Base-by-base conservation (phyloP, 2,329 filamentous ascomycete genomes). In the Claviceps pazoutovae region DNA sequence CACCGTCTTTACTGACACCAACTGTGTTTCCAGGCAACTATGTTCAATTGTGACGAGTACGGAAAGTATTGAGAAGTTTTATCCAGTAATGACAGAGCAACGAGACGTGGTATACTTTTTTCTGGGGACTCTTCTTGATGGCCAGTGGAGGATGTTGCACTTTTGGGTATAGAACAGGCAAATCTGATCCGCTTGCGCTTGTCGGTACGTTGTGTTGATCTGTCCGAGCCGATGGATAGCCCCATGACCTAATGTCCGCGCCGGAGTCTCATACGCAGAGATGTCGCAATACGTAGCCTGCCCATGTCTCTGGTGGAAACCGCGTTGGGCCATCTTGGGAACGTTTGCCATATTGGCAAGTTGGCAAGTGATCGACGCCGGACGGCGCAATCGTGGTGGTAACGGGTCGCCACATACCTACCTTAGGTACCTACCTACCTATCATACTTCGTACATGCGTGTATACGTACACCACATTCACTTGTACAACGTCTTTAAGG, bases 31-130 rank as follows among this genome's bases (percentile, higher is more conserved):
- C 8, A 53, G 51, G 51, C 26, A 53, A 53, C 42, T 53, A 53
- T 46, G 51, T 53, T 39, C 51, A 53, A 45, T 13, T 53, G n/a
- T 53, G 34, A 53, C n/a, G 17, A 11, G 21, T 11, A 30, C 26
- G 3, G 45, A n/a, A 17, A 11, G 21, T 16, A 30, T 30, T 11
- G 45, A 38, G 45, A 21, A 26, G 36, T 17, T 43, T 42, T 16
- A 23, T 8, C 11, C 16, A 2, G 44, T 34, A 14, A 9, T 30
- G 5, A 13, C 6, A 17, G 9, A 34, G 19, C 16, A 9, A 48
- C 9, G 16, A 11, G 17, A 38, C 36, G 14, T 47, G 14, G 43
- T 11, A n/a, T 21, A 21, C n/a, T 19, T 46, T 30, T 9, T 47
- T 19, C 46, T 39, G 42, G 7, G 17, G 26, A 9, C 26, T 8